These are phyloP conservation scores for Erysiphe pisi DNA, from an alignment of 2,329 filamentous ascomycete genomes.

Conservation along the genomic window DNA sequence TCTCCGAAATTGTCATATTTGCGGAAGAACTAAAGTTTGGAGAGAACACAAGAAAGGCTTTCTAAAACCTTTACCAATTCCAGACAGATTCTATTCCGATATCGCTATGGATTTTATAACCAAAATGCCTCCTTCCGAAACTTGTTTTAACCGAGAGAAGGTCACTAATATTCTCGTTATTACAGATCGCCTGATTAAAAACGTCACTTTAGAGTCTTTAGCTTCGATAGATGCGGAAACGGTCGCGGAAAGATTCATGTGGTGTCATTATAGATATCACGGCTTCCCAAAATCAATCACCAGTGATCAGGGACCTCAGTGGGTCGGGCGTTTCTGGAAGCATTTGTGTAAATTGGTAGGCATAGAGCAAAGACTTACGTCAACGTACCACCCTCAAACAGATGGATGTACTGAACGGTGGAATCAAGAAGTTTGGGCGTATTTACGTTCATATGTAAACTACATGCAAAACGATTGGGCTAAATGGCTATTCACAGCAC, in stretches of 20 bases:
- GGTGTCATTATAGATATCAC: not conserved
- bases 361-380: not conserved
- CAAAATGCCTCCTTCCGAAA: not conserved
- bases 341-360: not conserved
- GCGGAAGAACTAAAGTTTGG: not conserved
- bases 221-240: not conserved
- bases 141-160: not conserved
- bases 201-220: not conserved
- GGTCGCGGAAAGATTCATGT: not conserved
- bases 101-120: conserved; percentile 27
- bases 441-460: not conserved
- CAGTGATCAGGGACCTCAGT: not conserved
- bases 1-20: not conserved
- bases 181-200: not conserved
- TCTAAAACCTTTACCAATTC: conserved; percentile 26
- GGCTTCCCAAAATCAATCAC: not conserved
- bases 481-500: not conserved
- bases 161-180: not conserved
- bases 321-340: not conserved
- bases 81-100: conserved; percentile 16
- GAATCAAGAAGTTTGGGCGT: not conserved
- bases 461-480: not conserved
- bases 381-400: not conserved
- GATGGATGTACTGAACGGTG: not conserved
- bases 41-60: conserved; percentile 20